Base-by-base conservation (phyloP, 768 basidiomycete genomes). In the Crassisporium funariophilum region DNA sequence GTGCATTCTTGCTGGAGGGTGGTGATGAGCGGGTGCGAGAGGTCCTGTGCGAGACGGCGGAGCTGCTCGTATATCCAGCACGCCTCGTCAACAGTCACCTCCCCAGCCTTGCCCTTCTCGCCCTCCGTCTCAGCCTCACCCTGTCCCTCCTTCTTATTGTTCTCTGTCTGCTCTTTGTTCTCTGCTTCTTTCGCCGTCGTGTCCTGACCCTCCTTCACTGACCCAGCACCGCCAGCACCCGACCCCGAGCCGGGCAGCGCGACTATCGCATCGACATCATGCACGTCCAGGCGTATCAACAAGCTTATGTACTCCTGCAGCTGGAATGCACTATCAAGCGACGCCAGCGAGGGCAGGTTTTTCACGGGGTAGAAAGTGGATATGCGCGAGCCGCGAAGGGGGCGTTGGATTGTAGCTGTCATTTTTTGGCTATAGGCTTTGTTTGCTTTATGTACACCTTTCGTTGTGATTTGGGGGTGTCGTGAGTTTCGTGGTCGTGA, bases 281-380 rank as follows among this genome's bases (percentile, higher is more conserved):
- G 91, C 0, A 92, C 87, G 68, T 98, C 85, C 20, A 81, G 73
- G 12, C 88, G 82, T 47, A 95, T 89, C 53, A 95, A 81, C 22
- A 91, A 74, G 1, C 92, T 86, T 35, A 98, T 90, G 68, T 93
- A 95, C 61, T 98, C 95, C 59, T 95, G 92, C 5, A 95, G 78
- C 61, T 95, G 92, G 63, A 95, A 97, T 0, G 93, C 91, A 64
- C 91, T 94, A 69, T 95, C 88, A 22, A 95, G 73, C 1, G 84
- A 80, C 0, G 87, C 72, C 22, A 88, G 76, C 0, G 84, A 77
- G 0, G 88, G 88, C 2, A 90, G 72, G 6, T 59, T 74, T 61
- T 88, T 89, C 19, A 88, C 73, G 0, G 88, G 86, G 57, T 91
- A 91, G 59, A 91, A 91, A 0, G 86, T 79, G 7, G 87, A 84